Evolutionary conservation across 2,329 filamentous ascomycete species (phyloP).

Genomic region (Bipolaris zeicola): DNA sequence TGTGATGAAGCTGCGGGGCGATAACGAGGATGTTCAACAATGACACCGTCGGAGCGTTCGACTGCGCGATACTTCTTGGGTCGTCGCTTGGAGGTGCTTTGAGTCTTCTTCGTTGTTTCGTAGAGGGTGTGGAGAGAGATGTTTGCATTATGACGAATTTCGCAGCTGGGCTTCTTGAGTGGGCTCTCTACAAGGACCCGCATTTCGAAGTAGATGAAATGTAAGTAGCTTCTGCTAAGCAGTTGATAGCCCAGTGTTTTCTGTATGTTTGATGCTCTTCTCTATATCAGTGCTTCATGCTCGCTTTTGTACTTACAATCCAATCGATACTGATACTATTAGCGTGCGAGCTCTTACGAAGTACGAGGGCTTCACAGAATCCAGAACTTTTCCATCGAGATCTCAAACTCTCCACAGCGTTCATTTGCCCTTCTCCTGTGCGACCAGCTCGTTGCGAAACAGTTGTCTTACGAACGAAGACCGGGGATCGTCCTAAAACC

Average conservation of each 20-base stretch:
- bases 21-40: slow-evolving; percentile 26
- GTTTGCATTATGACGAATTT: not conserved
- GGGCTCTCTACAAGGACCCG: not conserved
- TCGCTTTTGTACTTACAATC: slow-evolving; percentile 1
- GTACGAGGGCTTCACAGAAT: not conserved
- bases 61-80: slow-evolving; percentile 18
- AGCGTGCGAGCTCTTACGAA: not conserved
- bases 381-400: slow-evolving; percentile 21
- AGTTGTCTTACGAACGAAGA: slow-evolving; percentile 11
- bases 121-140: slow-evolving; percentile 1
- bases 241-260: not conserved
- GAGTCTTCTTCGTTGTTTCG: slow-evolving; percentile 3
- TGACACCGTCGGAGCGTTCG: slow-evolving; percentile 23
- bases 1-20: slow-evolving; percentile 6
- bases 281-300: not conserved
- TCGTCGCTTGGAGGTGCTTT: slow-evolving; percentile 5
- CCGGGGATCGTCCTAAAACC: not conserved
- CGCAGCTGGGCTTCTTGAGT: not conserved
- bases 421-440: slow-evolving; percentile 4
- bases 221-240: not conserved
- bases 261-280: not conserved
- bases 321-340: not conserved
- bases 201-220: not conserved
- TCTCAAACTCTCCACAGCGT: slow-evolving; percentile 15
- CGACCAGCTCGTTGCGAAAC: slow-evolving; percentile 7